Evolutionary conservation across 495 filamentous ascomycete species (phyloP).

Genomic region (Hypoxylon lienhwacheense): DNA sequence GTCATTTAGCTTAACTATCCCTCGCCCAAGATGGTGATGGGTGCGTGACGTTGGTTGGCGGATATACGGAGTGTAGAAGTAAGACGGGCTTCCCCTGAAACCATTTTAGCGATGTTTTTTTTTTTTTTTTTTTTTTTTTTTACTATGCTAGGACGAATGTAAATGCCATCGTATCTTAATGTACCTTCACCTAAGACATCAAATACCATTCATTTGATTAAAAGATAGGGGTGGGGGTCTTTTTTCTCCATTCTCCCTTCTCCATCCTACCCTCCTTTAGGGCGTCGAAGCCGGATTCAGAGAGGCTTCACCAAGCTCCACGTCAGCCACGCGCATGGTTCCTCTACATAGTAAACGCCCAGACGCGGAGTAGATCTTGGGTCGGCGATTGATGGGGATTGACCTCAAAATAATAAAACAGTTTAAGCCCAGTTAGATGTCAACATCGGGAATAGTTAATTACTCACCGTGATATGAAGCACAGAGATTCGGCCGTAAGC

Average conservation of each 20-base stretch:
- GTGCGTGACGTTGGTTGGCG: constrained; percentile 28
- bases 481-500: neutral
- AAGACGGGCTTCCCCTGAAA: constrained; percentile 30
- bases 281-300: constrained; percentile 9
- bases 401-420: constrained; percentile 5
- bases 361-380: constrained; percentile 31
- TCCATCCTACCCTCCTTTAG: constrained; percentile 7
- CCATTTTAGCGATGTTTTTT: constrained; percentile 8
- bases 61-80: constrained; percentile 26
- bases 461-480: no score
- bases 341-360: constrained; percentile 17
- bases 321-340: constrained; percentile 23
- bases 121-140: no score
- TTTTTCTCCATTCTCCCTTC: constrained; percentile 8
- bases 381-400: constrained; percentile 26
- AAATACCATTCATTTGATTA: constrained; percentile 3
- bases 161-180: constrained; percentile 7
- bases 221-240: constrained; percentile 5
- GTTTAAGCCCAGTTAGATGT: no score
- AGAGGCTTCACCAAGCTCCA: constrained; percentile 19
- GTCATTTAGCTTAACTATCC: constrained; percentile 9
- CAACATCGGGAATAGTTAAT: no score
- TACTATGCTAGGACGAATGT: constrained; percentile 12
- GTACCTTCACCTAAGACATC: neutral
- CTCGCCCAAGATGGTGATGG: constrained; percentile 22